Conservation (phyloP, 257 asterid species). For the Cinchona pubescens region DNA sequence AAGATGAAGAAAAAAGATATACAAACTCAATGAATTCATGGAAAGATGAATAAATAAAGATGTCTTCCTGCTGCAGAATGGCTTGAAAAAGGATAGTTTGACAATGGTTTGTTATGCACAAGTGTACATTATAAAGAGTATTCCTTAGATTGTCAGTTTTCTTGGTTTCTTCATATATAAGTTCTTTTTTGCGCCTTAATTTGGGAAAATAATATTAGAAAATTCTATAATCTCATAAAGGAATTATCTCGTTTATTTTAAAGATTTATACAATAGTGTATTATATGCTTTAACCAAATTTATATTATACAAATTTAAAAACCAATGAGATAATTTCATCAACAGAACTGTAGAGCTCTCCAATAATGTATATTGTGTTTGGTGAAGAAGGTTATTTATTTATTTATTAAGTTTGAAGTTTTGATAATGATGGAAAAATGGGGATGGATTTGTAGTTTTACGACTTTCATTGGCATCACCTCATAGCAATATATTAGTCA, state of each 20-base stretch:
- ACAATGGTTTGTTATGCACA: constrained; percentile 24
- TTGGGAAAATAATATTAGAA: constrained; percentile 8
- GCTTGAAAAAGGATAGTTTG: constrained; percentile 25
- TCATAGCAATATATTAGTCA: not conserved
- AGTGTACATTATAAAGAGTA: constrained; percentile 20
- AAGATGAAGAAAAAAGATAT: constrained; percentile 24
- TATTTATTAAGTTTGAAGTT: constrained; percentile 2
- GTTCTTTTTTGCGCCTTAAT: constrained; percentile 2
- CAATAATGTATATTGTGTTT: constrained; percentile 5
- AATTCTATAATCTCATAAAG: no score
- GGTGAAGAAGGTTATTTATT: not conserved
- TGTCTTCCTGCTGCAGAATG: constrained; percentile 10
- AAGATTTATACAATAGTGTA: no score
- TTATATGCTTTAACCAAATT: no score
- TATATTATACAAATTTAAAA: no score
- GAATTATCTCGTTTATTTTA: no score
- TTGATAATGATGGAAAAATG: constrained; percentile 23
- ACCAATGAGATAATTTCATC: no score
- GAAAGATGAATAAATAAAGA: constrained; percentile 14
- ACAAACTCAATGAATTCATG: constrained; percentile 22
- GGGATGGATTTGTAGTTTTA: constrained; percentile 6
- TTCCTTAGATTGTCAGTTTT: constrained; percentile 22
- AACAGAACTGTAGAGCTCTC: no score
- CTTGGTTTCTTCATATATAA: constrained; percentile 11
- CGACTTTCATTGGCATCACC: constrained; percentile 9